A percentile compares a stretch with the other conserved stretches of the same genome.
These are phyloP conservation scores for Sugiyamaella sp. DNA, from an alignment of 1,139 yeast species.

Conservation along the genomic window DNA sequence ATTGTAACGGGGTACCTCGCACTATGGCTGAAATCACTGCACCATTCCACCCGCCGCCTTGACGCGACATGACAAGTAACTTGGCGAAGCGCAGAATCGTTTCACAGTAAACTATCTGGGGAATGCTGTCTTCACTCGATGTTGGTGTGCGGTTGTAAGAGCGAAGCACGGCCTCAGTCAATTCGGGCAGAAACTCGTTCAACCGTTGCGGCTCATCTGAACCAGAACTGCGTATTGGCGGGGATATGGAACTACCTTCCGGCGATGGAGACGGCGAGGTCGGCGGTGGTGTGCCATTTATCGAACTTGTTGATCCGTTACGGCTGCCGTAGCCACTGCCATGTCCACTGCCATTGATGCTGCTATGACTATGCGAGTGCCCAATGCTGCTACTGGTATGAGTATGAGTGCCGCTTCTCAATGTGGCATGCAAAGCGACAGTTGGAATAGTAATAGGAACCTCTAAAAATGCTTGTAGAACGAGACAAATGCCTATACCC, in stretches of 20 bases:
- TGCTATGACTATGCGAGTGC: slow-evolving; percentile 14
- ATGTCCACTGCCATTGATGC: slow-evolving; percentile 3
- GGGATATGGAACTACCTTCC: background rate
- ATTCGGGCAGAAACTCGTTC: slow-evolving; percentile 56
- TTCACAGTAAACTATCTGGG: slow-evolving; percentile 80
- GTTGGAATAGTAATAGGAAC: slow-evolving; percentile 64
- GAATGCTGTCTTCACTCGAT: slow-evolving; percentile 74
- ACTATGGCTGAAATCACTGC: slow-evolving; percentile 50
- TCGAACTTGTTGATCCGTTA: slow-evolving; percentile 11
- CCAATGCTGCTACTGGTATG: slow-evolving; percentile 1
- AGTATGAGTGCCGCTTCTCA: slow-evolving; percentile 6
- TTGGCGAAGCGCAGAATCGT: slow-evolving; percentile 64
- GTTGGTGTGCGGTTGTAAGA: slow-evolving; percentile 63
- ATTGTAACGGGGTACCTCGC: slow-evolving; percentile 37
- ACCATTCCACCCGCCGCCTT: slow-evolving; percentile 54
- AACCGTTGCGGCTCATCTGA: slow-evolving; percentile 25
- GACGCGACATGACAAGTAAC: slow-evolving; percentile 58
- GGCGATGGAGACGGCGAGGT: slow-evolving; percentile 15
- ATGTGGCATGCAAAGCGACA: slow-evolving; percentile 43
- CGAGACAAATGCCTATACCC: slow-evolving; percentile 68
- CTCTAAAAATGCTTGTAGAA: slow-evolving; percentile 62
- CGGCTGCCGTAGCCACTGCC: slow-evolving; percentile 9
- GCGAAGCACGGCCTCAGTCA: slow-evolving; percentile 54
- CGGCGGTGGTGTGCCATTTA: slow-evolving; percentile 14
- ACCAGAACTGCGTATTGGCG: background rate